Evolutionary conservation across 2,329 filamentous ascomycete genomes (phyloP), one percentile per base, ranked within the genome.

Genomic region (Pyrenophora seminiperda): DNA sequence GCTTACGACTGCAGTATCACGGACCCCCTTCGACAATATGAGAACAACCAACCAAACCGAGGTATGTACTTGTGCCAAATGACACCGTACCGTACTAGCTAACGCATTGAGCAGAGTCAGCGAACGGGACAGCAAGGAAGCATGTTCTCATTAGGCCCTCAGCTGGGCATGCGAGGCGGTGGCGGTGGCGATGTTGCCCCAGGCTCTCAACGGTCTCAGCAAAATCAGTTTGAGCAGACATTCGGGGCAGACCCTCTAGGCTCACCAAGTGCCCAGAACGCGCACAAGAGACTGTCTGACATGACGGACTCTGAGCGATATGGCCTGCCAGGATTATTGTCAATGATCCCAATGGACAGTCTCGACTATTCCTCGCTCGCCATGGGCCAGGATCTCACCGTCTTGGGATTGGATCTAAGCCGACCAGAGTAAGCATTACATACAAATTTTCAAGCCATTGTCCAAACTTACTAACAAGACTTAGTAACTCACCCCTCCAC

Each of bases 391-490:
- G 84, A 88, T 66, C 70, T 87, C 53, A 85, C 82, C 65, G 80
- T 81, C 6, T 72, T 88, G 17, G 85, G 84, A 19, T 74, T 88
- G 58, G 84, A 88, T 65, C 73, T 88, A 48, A 85, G 85, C 59
- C 80, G 81, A 53, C 79, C 80, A 52, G 82, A 84, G 81, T 83
- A 77, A 71, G 79, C 55, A 22, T 17, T 19, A n/a, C 13, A n/a
- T n/a, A 38, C 14, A n/a, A 18, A 22, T 33, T 15, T 18, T 40
- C 22, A n/a, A n/a, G n/a, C n/a, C n/a, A n/a, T n/a, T n/a, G n/a
- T n/a, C n/a, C n/a, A n/a, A n/a, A n/a, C n/a, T n/a, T n/a, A n/a
- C n/a, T n/a, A n/a, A n/a, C n/a, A n/a, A n/a, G 18, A 14, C 14
- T 36, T 53, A 73, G 70, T 45, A 70, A 68, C 58, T 82, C 80